phyloP scores from a whole-genome alignment of 164 flowering plant genomes.

The Magnolia kwangsiensis region DNA sequence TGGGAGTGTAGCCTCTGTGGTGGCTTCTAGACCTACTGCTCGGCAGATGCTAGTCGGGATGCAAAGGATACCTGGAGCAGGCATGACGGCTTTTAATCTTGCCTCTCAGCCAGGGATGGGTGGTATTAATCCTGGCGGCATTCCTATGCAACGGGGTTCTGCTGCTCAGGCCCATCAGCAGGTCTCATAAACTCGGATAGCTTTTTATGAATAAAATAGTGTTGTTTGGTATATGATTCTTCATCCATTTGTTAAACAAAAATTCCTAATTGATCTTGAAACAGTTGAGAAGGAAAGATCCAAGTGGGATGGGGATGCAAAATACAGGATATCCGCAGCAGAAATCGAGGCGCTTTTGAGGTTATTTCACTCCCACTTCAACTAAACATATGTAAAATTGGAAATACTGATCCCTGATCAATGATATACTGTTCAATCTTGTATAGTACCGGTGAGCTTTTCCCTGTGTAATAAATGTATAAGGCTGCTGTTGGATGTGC shows the following conservation, averaged over 20 bases:
- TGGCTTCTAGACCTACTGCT: slow-evolving; percentile 54
- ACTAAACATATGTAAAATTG: neutral
- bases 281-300: slow-evolving; percentile 85
- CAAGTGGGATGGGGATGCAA: slow-evolving; percentile 64
- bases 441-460: neutral
- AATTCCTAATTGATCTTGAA: slow-evolving; percentile 2
- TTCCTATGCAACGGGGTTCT: slow-evolving; percentile 80
- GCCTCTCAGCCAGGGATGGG: slow-evolving; percentile 79
- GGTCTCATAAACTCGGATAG: slow-evolving; percentile 10
- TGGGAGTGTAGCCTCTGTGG: slow-evolving; percentile 60
- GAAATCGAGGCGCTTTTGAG: slow-evolving; percentile 69
- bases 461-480: neutral
- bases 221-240: neutral
- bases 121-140: slow-evolving; percentile 76
- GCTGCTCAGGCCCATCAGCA: slow-evolving; percentile 73
- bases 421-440: neutral
- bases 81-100: slow-evolving; percentile 72
- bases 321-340: slow-evolving; percentile 74
- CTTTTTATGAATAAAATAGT: neutral
- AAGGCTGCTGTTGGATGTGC: neutral
- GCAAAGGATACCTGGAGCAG: slow-evolving; percentile 78
- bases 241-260: slow-evolving; percentile 4
- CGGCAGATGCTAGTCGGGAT: slow-evolving; percentile 72
- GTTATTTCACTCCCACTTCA: slow-evolving; percentile 16
- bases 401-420: neutral